These are phyloP conservation scores for Plectosphaerella plurivora DNA, from an alignment of 2,329 filamentous ascomycete genomes.

Conservation along the genomic window DNA sequence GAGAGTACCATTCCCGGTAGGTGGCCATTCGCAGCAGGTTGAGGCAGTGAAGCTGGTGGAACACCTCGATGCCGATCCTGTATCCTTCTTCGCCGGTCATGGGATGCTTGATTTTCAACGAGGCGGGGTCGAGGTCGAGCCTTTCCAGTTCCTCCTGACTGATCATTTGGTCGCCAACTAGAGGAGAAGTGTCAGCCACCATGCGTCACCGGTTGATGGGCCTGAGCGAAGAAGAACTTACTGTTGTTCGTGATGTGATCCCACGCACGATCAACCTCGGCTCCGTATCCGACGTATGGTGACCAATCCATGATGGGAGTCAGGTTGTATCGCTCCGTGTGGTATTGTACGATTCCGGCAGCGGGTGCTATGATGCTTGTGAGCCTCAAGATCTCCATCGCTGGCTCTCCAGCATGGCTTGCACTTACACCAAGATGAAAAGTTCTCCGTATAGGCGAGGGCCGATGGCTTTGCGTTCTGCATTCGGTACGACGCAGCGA, in stretches of 20 bases:
- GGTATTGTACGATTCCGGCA: slow-evolving; percentile 40
- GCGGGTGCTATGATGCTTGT: slow-evolving; percentile 36
- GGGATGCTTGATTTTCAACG: slow-evolving; percentile 51
- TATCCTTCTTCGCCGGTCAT: slow-evolving; percentile 53
- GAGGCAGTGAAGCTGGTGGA: slow-evolving; percentile 51
- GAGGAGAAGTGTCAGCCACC: background rate
- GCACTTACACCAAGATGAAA: slow-evolving; percentile 39
- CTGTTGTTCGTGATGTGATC: slow-evolving; percentile 44
- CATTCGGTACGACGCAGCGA: slow-evolving; percentile 33
- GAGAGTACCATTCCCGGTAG: slow-evolving; percentile 43
- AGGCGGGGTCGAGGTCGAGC: slow-evolving; percentile 46
- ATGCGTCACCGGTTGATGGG: slow-evolving; percentile 9
- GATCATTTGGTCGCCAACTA: slow-evolving; percentile 59
- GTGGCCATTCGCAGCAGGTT: slow-evolving; percentile 43
- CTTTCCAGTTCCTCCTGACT: slow-evolving; percentile 46
- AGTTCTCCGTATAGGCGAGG: slow-evolving; percentile 28
- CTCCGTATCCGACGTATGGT: slow-evolving; percentile 50
- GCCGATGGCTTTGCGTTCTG: slow-evolving; percentile 28
- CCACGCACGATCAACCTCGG: slow-evolving; percentile 55
- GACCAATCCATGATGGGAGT: slow-evolving; percentile 38
- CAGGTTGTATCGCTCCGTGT: slow-evolving; percentile 44
- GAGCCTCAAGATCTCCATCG: background rate
- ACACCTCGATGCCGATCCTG: slow-evolving; percentile 54
- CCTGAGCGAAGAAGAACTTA: slow-evolving; percentile 8
- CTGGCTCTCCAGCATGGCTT: too few species aligned